These are phyloP conservation scores for Erodium texanum DNA, from an alignment of 441 rosid species.

Conservation along the genomic window DNA sequence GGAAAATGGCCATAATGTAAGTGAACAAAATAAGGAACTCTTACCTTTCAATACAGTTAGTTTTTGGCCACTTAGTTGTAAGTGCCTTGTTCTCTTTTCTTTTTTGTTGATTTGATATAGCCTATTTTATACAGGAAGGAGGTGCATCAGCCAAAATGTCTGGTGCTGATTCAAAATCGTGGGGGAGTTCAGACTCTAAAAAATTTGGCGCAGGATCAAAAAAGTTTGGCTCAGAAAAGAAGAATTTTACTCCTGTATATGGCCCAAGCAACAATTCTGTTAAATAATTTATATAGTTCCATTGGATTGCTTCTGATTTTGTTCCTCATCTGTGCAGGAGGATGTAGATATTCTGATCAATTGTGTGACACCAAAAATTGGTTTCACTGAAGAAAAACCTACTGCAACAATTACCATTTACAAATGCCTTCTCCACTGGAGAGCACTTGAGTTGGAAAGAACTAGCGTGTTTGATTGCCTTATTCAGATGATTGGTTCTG, in stretches of 20 bases:
- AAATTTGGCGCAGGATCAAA: constrained; percentile 1
- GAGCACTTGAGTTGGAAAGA: constrained; percentile 77
- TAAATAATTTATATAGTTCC: background rate
- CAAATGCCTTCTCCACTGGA: constrained; percentile 88
- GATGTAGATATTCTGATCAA: constrained; percentile 51
- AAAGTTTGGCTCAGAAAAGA: constrained; percentile 4
- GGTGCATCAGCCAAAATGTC: background rate
- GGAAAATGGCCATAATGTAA: constrained; percentile 69
- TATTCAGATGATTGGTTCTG: constrained; percentile 74
- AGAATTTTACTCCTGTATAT: constrained; percentile 3
- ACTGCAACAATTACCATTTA: constrained; percentile 79
- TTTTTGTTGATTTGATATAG: constrained; percentile 16
- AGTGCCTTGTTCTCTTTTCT: too few species aligned
- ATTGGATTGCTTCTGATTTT: constrained; percentile 18
- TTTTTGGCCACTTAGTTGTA: background rate
- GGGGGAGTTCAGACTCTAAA: background rate
- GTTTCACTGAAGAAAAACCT: constrained; percentile 71
- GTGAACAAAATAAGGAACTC: constrained; percentile 25
- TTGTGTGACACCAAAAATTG: constrained; percentile 49
- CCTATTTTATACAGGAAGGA: constrained; percentile 37
- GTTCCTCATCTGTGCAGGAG: constrained; percentile 43
- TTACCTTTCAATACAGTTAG: background rate
- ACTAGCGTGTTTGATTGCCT: constrained; percentile 89
- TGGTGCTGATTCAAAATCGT: background rate
- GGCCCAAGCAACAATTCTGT: background rate